phyloP scores from a whole-genome alignment of 306 rosid genomes.

The Corylus heterophylla region DNA sequence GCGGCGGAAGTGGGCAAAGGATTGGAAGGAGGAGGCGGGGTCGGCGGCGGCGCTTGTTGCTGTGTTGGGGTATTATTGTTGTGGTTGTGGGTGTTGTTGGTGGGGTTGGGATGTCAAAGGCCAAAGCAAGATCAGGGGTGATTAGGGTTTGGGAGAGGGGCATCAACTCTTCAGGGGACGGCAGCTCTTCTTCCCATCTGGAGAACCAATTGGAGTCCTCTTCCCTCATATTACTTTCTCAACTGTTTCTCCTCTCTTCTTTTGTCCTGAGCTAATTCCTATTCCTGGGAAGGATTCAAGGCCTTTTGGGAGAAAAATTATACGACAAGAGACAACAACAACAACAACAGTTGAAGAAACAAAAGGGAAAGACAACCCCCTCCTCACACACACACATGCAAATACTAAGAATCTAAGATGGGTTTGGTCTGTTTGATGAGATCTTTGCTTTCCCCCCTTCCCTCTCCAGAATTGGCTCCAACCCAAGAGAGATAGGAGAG shows the following conservation, averaged over 20 bases:
- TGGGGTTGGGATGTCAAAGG: constrained; percentile 73
- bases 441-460: too few species aligned
- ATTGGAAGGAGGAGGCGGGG: constrained; percentile 32
- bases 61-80: constrained; percentile 23
- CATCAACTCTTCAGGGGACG: constrained; percentile 78
- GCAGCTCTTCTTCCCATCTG: constrained; percentile 87
- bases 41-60: constrained; percentile 31
- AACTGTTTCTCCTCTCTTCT: neutral
- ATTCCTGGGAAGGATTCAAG: neutral
- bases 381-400: neutral
- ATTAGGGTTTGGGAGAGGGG: constrained; percentile 96
- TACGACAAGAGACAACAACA: neutral
- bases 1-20: constrained; percentile 45
- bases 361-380: neutral
- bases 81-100: neutral
- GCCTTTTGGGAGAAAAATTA: neutral
- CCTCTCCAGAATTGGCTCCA: too few species aligned
- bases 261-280: too few species aligned
- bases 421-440: neutral
- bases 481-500: neutral
- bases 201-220: constrained; percentile 91
- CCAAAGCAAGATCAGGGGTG: constrained; percentile 90
- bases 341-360: neutral
- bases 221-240: constrained; percentile 62
- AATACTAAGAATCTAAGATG: neutral